Evolutionary conservation across 2,329 filamentous ascomycete species (phyloP), one percentile per base, ranked within the genome.

Genomic region (Chlorencoelia australis): DNA sequence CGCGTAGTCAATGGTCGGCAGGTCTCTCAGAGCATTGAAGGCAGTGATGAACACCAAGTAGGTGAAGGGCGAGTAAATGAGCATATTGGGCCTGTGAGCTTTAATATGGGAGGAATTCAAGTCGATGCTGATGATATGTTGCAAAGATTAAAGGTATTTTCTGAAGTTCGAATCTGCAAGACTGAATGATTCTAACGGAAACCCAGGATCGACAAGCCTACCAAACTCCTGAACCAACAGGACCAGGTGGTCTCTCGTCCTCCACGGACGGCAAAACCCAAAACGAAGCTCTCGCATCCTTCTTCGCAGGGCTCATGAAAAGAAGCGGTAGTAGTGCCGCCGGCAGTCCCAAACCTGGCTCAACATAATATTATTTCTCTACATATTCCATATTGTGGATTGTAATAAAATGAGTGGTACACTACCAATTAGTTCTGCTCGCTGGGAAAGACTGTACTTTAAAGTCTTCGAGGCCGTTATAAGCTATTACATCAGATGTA

Each of bases 91-190:
- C 87, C 88, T 1, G 87, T 95, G 46, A 87, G 94, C 55, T 95
- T 96, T 65, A 98, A 98, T 58, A 91, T 98, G 72, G 91, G 91
- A 27, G 91, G 91, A 35, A 95, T 98, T 45, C 87, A 94, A 56
- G 84, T 94, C 19, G 87, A 95, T 60, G 87, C 87, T 7, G 88
- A 94, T 54, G 87, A 94, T 53, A 91, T 93, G 82, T 64, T 94
- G 40, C 82, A 87, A 59, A 75, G 82, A 50, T 67, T 94, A 42
- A 88, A 87, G 74, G 85, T 89, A 62, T 53, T 63, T 39, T 34
- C 5, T 33, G 21, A 27, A n/a, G 14, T 31, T 16, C 35, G 7
- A 10, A 6, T n/a, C n/a, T n/a, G n/a, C n/a, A n/a, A n/a, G n/a
- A n/a, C n/a, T n/a, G n/a, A n/a, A 3, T 36, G 3, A 8, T 29